Evolutionary conservation across 345 rosid genomes (phyloP), one percentile per base, ranked within the genome.

Genomic region (Clarkia xantiana): DNA sequence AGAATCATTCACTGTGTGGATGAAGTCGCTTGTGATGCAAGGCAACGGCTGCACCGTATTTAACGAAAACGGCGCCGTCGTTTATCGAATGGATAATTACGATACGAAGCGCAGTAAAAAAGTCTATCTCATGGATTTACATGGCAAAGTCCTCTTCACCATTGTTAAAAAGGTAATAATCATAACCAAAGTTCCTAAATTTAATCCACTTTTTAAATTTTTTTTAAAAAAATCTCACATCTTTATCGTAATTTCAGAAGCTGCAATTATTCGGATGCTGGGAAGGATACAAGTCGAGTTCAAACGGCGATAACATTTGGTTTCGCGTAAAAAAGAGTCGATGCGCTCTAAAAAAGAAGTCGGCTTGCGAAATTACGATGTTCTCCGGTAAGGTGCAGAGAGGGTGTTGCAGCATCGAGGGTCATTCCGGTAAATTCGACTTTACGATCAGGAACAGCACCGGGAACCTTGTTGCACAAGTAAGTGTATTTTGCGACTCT

Each of bases 11-110:
- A 71, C 79, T 0, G n/a, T 77, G 29, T 77, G 82, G 79, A 70
- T 77, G 76, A 73, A 70, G 53, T 71, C 82, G 13, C 62, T 77
- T 0, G 44, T 73, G 1, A 53, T 55, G 62, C 76, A 77, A 10
- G 18, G 64, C 11, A 55, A 77, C 49, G 79, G 82, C 0, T 73
- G 76, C 65, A 76, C 79, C 0, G 58, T 71, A 47, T 76, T 65
- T 12, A 51, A 71, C 48, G 62, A 64, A 4, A 56, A 54, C 18
- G 82, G 82, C 4, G 57, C 68, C 2, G 56, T 76, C 11, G 57
- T 68, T 25, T 73, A 68, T 50, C 62, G 76, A 2, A 53, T 73
- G 11, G 82, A 76, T 38, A 76, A 76, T 45, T 76, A 73, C 34
- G 74, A 63, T 38, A 59, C 38, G 8, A 73, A 64, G 64, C 49